Conservation (phyloP, 2,329 filamentous ascomycete species). For the Graphiopsis chlorocephala region DNA sequence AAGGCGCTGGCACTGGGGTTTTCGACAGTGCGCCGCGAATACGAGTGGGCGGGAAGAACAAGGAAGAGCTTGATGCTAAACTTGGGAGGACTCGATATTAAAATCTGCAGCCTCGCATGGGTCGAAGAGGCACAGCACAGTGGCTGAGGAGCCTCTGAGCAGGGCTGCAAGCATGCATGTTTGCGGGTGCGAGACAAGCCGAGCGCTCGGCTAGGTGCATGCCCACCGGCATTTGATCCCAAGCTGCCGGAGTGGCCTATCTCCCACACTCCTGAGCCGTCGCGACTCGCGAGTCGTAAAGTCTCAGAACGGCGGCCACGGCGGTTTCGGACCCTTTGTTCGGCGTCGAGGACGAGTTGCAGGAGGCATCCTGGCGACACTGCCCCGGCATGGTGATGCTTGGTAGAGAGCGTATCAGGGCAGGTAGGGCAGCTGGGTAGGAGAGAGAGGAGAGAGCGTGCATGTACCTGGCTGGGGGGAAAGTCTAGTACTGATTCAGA, state of each 20-base stretch:
- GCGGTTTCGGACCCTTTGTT: constrained; percentile 7
- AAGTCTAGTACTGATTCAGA: neutral
- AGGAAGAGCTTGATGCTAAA: neutral
- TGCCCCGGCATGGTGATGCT: neutral
- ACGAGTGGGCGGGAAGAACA: neutral
- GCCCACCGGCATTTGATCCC: constrained; percentile 3
- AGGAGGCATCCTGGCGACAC: neutral
- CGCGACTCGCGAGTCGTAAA: constrained; percentile 4
- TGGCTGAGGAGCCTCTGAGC: constrained; percentile 1
- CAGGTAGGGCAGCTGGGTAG: neutral
- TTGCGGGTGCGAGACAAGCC: constrained; percentile 7
- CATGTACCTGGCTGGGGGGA: constrained; percentile 2
- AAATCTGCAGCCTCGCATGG: constrained; percentile 2
- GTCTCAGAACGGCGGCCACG: neutral
- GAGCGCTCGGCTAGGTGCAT: constrained; percentile 9
- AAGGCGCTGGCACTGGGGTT: neutral
- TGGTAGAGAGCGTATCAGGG: neutral
- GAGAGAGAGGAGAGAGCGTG: neutral
- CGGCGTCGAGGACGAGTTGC: neutral
- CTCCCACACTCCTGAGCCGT: neutral
- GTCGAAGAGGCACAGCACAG: neutral
- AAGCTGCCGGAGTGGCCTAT: neutral
- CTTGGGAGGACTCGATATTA: neutral
- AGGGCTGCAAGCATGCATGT: neutral
- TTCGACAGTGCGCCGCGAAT: constrained; percentile 3